Evolutionary conservation across 805 yeast species (phyloP).

Genomic region (Hanseniaspora taiwanica): DNA sequence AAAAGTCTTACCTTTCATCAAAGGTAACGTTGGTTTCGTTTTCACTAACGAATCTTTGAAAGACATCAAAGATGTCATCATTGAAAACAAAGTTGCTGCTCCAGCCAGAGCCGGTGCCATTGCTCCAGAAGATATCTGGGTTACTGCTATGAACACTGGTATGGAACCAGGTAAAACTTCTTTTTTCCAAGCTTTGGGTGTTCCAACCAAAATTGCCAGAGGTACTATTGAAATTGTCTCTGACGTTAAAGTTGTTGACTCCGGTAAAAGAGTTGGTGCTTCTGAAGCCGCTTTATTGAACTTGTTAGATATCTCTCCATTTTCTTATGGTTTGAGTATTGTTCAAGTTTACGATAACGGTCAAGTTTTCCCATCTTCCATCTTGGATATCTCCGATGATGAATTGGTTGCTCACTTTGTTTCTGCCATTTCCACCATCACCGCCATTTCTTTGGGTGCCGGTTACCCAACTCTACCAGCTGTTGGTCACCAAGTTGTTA

Average conservation of each 20-base stretch:
- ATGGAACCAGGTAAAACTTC: slow-evolving; percentile 99
- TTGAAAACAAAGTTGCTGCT: slow-evolving; percentile 96
- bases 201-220: slow-evolving; percentile 99
- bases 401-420: slow-evolving; percentile 88
- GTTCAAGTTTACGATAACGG: slow-evolving; percentile 98
- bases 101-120: slow-evolving; percentile 99
- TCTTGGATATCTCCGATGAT: slow-evolving; percentile 97
- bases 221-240: slow-evolving; percentile 99
- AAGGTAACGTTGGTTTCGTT: slow-evolving; percentile 98
- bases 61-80: slow-evolving; percentile 76
- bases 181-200: slow-evolving; percentile 99
- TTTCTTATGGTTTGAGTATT: slow-evolving; percentile 95
- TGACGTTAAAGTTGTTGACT: slow-evolving; percentile 89
- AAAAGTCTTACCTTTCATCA: slow-evolving; percentile 86
- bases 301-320: slow-evolving; percentile 99
- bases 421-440: slow-evolving; percentile 84
- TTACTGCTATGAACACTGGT: slow-evolving; percentile 99
- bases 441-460: slow-evolving; percentile 92
- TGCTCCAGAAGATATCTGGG: slow-evolving; percentile 96
- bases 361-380: slow-evolving; percentile 91
- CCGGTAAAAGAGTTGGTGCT: slow-evolving; percentile 87
- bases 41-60: slow-evolving; percentile 96
- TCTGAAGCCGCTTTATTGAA: slow-evolving; percentile 97
- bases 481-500: slow-evolving; percentile 96
- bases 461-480: slow-evolving; percentile 99